phyloP scores from a whole-genome alignment of 2,329 filamentous ascomycete species.

The Zymoseptoria crescenta region DNA sequence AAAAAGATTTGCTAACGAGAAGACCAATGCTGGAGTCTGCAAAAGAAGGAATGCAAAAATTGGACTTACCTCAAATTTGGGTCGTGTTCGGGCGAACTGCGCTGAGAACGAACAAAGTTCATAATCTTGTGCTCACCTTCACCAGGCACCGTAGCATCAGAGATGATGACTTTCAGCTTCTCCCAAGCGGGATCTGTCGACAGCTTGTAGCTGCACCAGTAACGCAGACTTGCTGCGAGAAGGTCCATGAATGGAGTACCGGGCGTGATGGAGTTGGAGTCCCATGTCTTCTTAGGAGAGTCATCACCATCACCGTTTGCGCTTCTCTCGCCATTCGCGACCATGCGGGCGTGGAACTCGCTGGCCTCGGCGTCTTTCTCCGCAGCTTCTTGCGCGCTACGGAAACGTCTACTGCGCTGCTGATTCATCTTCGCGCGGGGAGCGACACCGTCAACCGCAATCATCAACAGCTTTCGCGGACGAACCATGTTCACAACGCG shows the following conservation, averaged over 20 bases:
- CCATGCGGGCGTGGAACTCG: slow-evolving; percentile 77
- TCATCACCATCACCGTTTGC: slow-evolving; percentile 23
- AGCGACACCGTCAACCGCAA: slow-evolving; percentile 95
- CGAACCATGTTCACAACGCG: slow-evolving; percentile 98
- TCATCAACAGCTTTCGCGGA: slow-evolving; percentile 91
- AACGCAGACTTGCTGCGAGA: slow-evolving; percentile 78
- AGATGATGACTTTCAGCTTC: slow-evolving; percentile 95
- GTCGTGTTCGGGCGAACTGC: slow-evolving; percentile 81
- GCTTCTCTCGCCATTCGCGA: slow-evolving; percentile 48
- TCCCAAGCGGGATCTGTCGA: slow-evolving; percentile 96
- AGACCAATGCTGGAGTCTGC: slow-evolving; percentile 7
- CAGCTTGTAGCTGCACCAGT: slow-evolving; percentile 96
- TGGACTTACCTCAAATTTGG: slow-evolving; percentile 61
- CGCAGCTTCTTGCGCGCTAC: slow-evolving; percentile 85
- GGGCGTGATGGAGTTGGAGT: slow-evolving; percentile 80
- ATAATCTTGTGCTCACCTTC: slow-evolving; percentile 99
- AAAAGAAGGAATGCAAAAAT: slow-evolving; percentile 3
- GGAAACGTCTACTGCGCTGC: slow-evolving; percentile 90
- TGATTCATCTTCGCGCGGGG: slow-evolving; percentile 99
- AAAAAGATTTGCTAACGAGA: slow-evolving; percentile 6
- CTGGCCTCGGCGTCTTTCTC: slow-evolving; percentile 90
- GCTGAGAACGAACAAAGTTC: slow-evolving; percentile 92
- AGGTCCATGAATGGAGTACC: slow-evolving; percentile 99
- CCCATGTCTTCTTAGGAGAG: slow-evolving; percentile 81
- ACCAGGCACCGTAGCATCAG: slow-evolving; percentile 92